Evolutionary conservation across 2,329 filamentous ascomycete genomes (phyloP), one percentile per base, ranked within the genome.

Genomic region (Aspergillus proliferans): DNA sequence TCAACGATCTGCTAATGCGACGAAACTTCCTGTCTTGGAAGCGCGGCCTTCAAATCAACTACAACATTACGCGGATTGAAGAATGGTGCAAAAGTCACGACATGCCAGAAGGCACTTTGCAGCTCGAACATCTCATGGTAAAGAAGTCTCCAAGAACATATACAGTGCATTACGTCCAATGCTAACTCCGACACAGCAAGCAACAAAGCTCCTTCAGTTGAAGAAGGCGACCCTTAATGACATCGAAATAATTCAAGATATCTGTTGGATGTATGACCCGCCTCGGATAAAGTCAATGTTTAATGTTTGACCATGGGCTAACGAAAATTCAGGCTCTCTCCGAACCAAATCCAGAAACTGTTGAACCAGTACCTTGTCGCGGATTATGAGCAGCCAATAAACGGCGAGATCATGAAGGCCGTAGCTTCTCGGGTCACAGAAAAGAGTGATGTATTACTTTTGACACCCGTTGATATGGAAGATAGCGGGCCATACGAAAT

Each of bases 71-170:
- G 21, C 84, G 93, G 50, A 98, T 98, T 55, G 93, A 98, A 71
- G 93, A 98, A 73, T 98, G 93, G 93, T 98, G 93, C 76, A 98
- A 98, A 83, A 95, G 91, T 65, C 94, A 98, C 69, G 93, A 97
- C 61, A 97, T 98, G 92, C 93, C 93, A 1, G 92, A 98, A 72
- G 93, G 93, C 48, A 98, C 92, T 26, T 80, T 98, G 47, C 92
- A 97, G 74, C 81, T 98, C 49, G 93, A 98, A 77, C 93, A 98
- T 76, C 75, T 98, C 60, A 98, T 98, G 93, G 87, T 89, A 73
- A 71, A 76, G 62, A 21, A 40, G 6, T 15, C 7, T 22, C 38
- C 19, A 40, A 19, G 18, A 22, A 21, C 9, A 14, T 40, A 40
- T 40, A 10, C 10, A 12, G 12, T 10, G 38, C 8, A 40, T 12